These are phyloP conservation scores for Stephania cephalantha DNA, from an alignment of 164 flowering plant genomes.

Conservation along the genomic window DNA sequence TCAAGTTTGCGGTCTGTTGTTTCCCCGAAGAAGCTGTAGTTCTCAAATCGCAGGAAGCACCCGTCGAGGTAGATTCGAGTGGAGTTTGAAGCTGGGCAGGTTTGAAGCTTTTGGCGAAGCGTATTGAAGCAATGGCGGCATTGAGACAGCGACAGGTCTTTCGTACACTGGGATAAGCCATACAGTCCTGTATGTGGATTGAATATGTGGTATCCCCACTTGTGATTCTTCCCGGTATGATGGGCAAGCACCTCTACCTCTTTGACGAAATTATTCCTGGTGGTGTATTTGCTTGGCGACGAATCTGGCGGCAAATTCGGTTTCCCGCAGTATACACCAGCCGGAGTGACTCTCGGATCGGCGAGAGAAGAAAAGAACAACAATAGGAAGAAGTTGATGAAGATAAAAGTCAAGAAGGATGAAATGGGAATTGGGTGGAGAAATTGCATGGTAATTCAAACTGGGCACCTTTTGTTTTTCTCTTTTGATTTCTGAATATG, in stretches of 20 bases:
- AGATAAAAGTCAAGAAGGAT: slow-evolving; percentile 2
- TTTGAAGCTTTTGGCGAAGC: slow-evolving; percentile 39
- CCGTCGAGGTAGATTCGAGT: slow-evolving; percentile 47
- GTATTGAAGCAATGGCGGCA: slow-evolving; percentile 62
- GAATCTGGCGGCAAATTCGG: neutral
- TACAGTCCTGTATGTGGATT: slow-evolving; percentile 24
- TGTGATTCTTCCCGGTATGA: slow-evolving; percentile 9
- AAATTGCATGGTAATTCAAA: slow-evolving; percentile 10
- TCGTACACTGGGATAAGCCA: slow-evolving; percentile 49
- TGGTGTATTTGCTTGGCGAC: neutral
- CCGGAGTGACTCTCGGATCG: slow-evolving; percentile 28
- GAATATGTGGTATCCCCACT: slow-evolving; percentile 19
- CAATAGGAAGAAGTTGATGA: slow-evolving; percentile 13
- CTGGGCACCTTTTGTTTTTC: neutral
- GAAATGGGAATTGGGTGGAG: neutral
- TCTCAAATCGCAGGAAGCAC: slow-evolving; percentile 57
- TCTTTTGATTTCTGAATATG: too few relatives aligned
- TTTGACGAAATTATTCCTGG: slow-evolving; percentile 30
- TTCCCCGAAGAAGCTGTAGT: slow-evolving; percentile 38
- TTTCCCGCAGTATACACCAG: slow-evolving; percentile 37
- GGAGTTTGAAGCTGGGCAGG: slow-evolving; percentile 45
- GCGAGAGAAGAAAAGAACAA: slow-evolving; percentile 17
- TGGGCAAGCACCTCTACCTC: slow-evolving; percentile 38
- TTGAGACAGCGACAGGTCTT: slow-evolving; percentile 46
- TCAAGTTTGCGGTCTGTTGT: slow-evolving; percentile 17